phyloP scores from a whole-genome alignment of 2,329 filamentous ascomycete genomes.

The Colletotrichum spaethianum region DNA sequence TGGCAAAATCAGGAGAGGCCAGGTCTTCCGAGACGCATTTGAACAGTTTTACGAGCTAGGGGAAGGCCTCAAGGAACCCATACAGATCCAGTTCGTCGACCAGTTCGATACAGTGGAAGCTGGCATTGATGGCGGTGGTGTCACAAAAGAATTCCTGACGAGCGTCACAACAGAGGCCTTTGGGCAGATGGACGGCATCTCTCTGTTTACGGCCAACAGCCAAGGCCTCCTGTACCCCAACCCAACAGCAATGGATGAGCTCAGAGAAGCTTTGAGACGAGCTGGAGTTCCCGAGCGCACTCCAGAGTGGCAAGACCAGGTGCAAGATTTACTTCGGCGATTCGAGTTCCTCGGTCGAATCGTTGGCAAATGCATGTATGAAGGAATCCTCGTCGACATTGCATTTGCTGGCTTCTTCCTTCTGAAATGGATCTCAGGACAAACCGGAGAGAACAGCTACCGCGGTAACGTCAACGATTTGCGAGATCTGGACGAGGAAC shows the following conservation, averaged over 20 bases:
- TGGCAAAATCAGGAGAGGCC: slow-evolving; percentile 83
- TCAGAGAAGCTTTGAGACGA: slow-evolving; percentile 70
- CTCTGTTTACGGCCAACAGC: slow-evolving; percentile 82
- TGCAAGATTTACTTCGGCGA: slow-evolving; percentile 75
- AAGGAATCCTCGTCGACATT: slow-evolving; percentile 94
- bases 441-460: slow-evolving; percentile 79
- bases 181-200: slow-evolving; percentile 69
- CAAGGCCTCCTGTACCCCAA: slow-evolving; percentile 92
- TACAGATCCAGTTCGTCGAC: slow-evolving; percentile 97
- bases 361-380: slow-evolving; percentile 96
- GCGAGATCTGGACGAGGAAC: slow-evolving; percentile 88
- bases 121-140: slow-evolving; percentile 95
- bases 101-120: slow-evolving; percentile 89
- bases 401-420: slow-evolving; percentile 96
- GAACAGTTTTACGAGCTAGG: slow-evolving; percentile 85
- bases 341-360: slow-evolving; percentile 95
- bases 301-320: slow-evolving; percentile 68
- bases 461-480: slow-evolving; percentile 96
- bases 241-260: slow-evolving; percentile 81
- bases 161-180: slow-evolving; percentile 91
- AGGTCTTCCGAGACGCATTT: slow-evolving; percentile 89
- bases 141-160: slow-evolving; percentile 96
- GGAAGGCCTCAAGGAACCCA: slow-evolving; percentile 90
- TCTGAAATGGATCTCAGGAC: slow-evolving; percentile 86
- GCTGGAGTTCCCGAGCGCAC: slow-evolving; percentile 67